These are phyloP conservation scores for Diaporthe vexans DNA, from an alignment of 2,329 filamentous ascomycete species.

Conservation along the genomic window DNA sequence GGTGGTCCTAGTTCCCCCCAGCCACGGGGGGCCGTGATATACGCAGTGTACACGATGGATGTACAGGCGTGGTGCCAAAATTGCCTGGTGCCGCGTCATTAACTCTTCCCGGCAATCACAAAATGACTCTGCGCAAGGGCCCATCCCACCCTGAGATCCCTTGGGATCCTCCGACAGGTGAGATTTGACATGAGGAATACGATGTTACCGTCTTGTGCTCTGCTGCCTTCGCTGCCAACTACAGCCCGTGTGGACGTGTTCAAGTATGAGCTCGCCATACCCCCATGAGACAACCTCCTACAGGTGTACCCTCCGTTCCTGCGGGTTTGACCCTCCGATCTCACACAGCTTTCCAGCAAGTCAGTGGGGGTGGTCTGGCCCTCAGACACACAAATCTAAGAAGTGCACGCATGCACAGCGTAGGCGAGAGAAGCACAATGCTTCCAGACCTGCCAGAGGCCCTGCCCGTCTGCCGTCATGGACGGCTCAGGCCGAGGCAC, in stretches of 20 bases:
- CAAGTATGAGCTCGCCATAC: too few relatives aligned
- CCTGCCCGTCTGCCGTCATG: not conserved
- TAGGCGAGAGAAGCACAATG: too few relatives aligned
- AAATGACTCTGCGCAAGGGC: conserved; percentile 18
- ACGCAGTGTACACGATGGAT: not conserved
- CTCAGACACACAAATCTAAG: conserved; percentile 15
- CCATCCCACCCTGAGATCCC: conserved; percentile 17
- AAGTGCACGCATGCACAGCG: too few relatives aligned
- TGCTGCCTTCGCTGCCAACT: too few relatives aligned
- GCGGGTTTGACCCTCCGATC: not conserved
- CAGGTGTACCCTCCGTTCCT: too few relatives aligned
- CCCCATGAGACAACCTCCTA: too few relatives aligned
- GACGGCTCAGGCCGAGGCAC: conserved; percentile 9
- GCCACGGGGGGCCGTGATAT: not conserved
- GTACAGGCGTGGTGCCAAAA: not conserved
- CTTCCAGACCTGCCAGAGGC: not conserved
- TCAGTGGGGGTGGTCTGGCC: not conserved
- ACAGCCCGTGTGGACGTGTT: too few relatives aligned
- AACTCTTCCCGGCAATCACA: conserved; percentile 9
- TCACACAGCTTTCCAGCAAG: not conserved
- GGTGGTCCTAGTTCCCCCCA: not conserved
- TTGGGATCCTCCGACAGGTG: conserved; percentile 9
- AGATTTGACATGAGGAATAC: conserved; percentile 29
- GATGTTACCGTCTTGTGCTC: not conserved
- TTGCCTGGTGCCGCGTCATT: too few relatives aligned